Evolutionary conservation across 495 filamentous ascomycete genomes (phyloP).

Genomic region (Penicillium fimorum): DNA sequence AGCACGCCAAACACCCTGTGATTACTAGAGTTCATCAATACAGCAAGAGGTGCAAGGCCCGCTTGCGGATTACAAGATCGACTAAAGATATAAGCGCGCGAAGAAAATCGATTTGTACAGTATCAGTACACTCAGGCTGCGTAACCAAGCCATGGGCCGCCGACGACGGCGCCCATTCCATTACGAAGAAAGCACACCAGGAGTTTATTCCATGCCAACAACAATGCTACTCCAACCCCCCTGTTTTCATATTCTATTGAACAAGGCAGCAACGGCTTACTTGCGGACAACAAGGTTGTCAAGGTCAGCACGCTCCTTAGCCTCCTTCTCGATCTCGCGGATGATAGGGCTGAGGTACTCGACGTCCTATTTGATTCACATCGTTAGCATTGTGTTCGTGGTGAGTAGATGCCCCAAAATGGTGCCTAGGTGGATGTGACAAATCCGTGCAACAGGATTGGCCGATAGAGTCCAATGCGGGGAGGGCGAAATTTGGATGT

Average conservation of each 20-base stretch:
- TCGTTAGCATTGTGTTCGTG: conserved; percentile 19
- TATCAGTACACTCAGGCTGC: conserved; percentile 47
- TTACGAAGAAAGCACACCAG: conserved; percentile 26
- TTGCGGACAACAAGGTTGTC: conserved; percentile 73
- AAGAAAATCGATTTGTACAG: conserved; percentile 49
- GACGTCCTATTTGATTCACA: conserved; percentile 56
- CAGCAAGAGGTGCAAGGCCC: not conserved
- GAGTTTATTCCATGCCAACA: conserved; percentile 33
- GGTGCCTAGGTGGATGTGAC: conserved; percentile 28
- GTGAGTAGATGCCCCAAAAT: conserved; percentile 11
- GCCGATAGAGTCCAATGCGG: conserved; percentile 34
- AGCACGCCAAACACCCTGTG: not conserved
- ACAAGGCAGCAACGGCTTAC: conserved; percentile 26
- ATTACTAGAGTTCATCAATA: not conserved
- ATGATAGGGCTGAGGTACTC: conserved; percentile 80
- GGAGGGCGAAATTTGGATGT: conserved; percentile 20
- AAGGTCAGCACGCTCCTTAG: conserved; percentile 75
- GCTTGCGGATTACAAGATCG: not conserved
- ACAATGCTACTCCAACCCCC: conserved; percentile 24
- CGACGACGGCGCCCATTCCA: conserved; percentile 21
- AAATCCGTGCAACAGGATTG: conserved; percentile 48
- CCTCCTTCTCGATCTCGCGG: conserved; percentile 77
- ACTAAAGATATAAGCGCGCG: conserved; percentile 10
- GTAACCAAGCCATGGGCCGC: conserved; percentile 21
- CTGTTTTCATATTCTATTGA: conserved; percentile 24